These are phyloP conservation scores for Arachnopeziza araneosa DNA, from an alignment of 2,329 filamentous ascomycete species.

Conservation along the genomic window DNA sequence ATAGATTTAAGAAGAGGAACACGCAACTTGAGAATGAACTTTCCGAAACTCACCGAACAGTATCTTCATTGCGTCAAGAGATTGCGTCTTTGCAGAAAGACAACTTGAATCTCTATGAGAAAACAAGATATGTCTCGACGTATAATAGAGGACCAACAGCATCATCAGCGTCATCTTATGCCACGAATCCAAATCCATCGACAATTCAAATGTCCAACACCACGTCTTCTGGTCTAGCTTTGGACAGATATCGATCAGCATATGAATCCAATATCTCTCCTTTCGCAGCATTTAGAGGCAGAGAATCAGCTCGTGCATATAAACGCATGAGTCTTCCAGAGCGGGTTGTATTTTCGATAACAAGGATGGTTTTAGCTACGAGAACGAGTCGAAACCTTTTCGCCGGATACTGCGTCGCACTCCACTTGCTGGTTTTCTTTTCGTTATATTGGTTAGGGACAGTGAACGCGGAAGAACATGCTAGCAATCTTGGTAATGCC, in stretches of 20 bases:
- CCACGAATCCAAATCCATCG: constrained; percentile 69
- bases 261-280: constrained; percentile 96
- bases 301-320: constrained; percentile 85
- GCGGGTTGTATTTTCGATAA: constrained; percentile 82
- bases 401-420: constrained; percentile 80
- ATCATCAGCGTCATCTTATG: constrained; percentile 60
- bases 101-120: constrained; percentile 94
- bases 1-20: constrained; percentile 97
- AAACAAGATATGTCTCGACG: constrained; percentile 91
- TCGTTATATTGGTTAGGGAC: constrained; percentile 81
- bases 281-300: constrained; percentile 91
- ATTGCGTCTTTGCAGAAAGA: constrained; percentile 90
- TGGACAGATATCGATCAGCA: constrained; percentile 83
- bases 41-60: constrained; percentile 72
- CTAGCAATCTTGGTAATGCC: constrained; percentile 29
- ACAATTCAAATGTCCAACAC: constrained; percentile 57
- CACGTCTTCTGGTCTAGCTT: constrained; percentile 57
- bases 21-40: constrained; percentile 84
- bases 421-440: constrained; percentile 83
- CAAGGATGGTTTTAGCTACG: constrained; percentile 84
- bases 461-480: constrained; percentile 52
- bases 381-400: constrained; percentile 90
- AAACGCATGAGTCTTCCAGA: constrained; percentile 91
- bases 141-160: constrained; percentile 69
- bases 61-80: constrained; percentile 85